Percentiles rank a stretch among this genome's conserved stretches.
Evolutionary conservation across 257 asterid genomes (phyloP).

Genomic region (Datura wrightii): DNA sequence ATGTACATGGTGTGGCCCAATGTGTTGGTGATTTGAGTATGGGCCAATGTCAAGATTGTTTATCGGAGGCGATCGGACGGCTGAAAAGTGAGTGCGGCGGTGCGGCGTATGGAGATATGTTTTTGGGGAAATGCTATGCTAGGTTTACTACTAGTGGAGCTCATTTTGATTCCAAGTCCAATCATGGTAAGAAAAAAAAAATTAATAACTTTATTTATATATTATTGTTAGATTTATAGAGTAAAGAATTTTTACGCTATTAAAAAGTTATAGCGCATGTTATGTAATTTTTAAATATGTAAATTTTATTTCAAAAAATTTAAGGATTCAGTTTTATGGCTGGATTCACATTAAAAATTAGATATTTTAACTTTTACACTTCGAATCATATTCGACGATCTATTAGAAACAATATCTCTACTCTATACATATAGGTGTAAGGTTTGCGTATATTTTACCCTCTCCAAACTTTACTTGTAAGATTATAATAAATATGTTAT

Average conservation of each 20-base stretch:
- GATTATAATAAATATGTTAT: too few relatives aligned
- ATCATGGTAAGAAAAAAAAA: conserved; percentile 53
- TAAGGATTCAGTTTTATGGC: too few relatives aligned
- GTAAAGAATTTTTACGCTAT: neutral
- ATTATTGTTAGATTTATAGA: neutral
- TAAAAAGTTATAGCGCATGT: neutral
- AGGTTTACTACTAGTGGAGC: conserved; percentile 77
- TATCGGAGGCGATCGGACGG: conserved; percentile 80
- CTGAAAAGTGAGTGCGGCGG: conserved; percentile 83
- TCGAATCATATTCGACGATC: too few relatives aligned
- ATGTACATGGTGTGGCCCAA: conserved; percentile 86
- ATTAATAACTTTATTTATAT: neutral
- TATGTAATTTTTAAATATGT: too few relatives aligned
- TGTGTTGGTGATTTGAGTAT: conserved; percentile 86
- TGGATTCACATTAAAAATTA: too few relatives aligned
- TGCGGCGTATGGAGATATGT: conserved; percentile 83
- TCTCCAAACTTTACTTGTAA: too few relatives aligned
- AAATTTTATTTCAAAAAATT: too few relatives aligned
- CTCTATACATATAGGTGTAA: too few relatives aligned
- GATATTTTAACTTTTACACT: too few relatives aligned
- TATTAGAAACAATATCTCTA: too few relatives aligned
- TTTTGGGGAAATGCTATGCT: conserved; percentile 87
- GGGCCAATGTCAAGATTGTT: conserved; percentile 88
- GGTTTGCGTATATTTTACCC: too few relatives aligned
- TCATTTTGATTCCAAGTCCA: conserved; percentile 47